Percentiles rank a stretch among this genome's conserved stretches.
phyloP scores from a whole-genome alignment of 768 basidiomycete genomes.

The Candolleomyces efflorescens region DNA sequence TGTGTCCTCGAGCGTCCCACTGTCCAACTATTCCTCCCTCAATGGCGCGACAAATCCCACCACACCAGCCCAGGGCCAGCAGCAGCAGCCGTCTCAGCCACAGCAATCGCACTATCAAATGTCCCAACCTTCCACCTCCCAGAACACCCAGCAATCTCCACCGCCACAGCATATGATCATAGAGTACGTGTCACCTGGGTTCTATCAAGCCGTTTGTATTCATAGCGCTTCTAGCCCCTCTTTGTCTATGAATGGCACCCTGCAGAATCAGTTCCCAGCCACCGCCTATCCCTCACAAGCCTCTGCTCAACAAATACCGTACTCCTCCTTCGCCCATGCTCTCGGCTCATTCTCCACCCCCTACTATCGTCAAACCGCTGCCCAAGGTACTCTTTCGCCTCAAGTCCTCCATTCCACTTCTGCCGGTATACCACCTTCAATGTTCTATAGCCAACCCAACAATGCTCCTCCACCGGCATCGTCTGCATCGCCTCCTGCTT shows the following conservation, averaged over 20 bases:
- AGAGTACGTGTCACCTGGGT: constrained; percentile 47
- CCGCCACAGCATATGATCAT: constrained; percentile 46
- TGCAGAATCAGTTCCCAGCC: constrained; percentile 40
- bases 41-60: constrained; percentile 66
- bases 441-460: constrained; percentile 26
- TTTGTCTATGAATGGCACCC: constrained; percentile 49
- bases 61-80: constrained; percentile 21
- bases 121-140: constrained; percentile 21
- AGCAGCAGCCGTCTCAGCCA: constrained; percentile 13
- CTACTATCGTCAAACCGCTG: constrained; percentile 28
- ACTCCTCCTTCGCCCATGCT: neutral
- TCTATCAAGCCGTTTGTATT: constrained; percentile 5
- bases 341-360: constrained; percentile 13
- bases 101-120: constrained; percentile 24
- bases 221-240: constrained; percentile 39
- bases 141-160: constrained; percentile 17
- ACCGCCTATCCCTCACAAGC: constrained; percentile 30
- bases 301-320: constrained; percentile 21
- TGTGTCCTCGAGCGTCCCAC: constrained; percentile 38
- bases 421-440: constrained; percentile 28
- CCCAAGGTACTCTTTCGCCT: constrained; percentile 67
- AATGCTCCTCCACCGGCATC: constrained; percentile 6
- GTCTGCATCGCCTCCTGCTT: constrained; percentile 14
- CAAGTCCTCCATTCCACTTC: constrained; percentile 63
- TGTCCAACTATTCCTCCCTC: constrained; percentile 73